Evolutionary conservation across 768 basidiomycete species (phyloP).

Genomic region (Suillus hirtellus): DNA sequence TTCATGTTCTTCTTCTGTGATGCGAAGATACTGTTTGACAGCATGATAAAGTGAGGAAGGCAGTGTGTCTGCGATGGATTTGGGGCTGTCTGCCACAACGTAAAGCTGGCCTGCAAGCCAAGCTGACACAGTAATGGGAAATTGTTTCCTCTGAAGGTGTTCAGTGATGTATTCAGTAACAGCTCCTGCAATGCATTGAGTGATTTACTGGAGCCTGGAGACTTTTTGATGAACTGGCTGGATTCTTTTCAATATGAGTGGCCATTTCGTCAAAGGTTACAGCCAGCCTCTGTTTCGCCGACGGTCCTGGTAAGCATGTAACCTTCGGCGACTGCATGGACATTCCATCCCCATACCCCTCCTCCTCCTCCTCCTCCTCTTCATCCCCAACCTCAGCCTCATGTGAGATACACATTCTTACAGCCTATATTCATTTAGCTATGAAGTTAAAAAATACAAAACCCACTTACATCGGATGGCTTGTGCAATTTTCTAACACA

Average conservation of each 20-base stretch:
- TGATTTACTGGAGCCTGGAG: neutral
- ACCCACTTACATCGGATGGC: no score
- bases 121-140: neutral
- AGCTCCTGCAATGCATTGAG: constrained; percentile 5
- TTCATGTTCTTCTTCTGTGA: neutral
- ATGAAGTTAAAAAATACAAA: no score
- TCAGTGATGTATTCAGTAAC: neutral
- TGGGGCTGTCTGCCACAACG: neutral
- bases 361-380: no score
- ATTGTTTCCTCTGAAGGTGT: neutral
- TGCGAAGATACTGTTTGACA: neutral
- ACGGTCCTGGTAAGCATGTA: neutral
- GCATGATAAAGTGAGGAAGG: neutral
- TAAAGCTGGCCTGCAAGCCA: neutral
- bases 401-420: no score
- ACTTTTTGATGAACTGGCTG: neutral
- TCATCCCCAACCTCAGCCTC: no score
- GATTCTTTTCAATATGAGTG: neutral
- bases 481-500: no score
- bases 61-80: neutral
- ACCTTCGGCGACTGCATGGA: neutral
- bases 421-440: no score
- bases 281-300: neutral
- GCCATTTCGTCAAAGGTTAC: neutral
- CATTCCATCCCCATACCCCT: no score